Percentiles rank a stretch among this genome's conserved stretches.
These are phyloP conservation scores for Silene coronaria DNA, from an alignment of 179 eudicot species.

Conservation along the genomic window DNA sequence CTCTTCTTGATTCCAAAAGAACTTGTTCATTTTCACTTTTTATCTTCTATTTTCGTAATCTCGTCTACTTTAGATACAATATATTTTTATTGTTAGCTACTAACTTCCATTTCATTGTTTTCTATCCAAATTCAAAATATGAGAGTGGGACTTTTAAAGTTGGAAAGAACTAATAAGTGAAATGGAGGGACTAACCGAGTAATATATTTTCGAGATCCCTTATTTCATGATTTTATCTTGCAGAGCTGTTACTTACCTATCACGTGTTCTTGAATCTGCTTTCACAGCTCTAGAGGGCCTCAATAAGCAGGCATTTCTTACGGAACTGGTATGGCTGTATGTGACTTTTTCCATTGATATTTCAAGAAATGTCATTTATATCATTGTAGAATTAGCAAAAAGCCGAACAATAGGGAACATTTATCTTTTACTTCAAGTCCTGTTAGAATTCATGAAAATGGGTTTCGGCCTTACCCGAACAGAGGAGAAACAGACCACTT, in stretches of 20 bases:
- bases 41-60: not conserved
- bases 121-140: not conserved
- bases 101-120: not conserved
- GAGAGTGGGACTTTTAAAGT: not conserved
- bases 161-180: not conserved
- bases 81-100: not conserved
- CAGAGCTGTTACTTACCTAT: constrained; percentile 94
- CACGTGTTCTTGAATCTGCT: constrained; percentile 92
- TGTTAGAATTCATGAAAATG: too few relatives aligned
- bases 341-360: constrained; percentile 7
- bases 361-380: not conserved
- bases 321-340: constrained; percentile 64
- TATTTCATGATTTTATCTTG: constrained; percentile 14
- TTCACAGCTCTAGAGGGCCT: constrained; percentile 96
- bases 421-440: too few relatives aligned
- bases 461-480: too few relatives aligned
- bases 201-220: not conserved
- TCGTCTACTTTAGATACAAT: not conserved
- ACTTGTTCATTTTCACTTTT: not conserved
- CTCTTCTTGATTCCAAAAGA: not conserved
- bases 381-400: not conserved
- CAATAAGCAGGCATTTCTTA: constrained; percentile 92
- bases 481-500: too few relatives aligned
- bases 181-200: not conserved
- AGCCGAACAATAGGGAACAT: too few relatives aligned